Percentiles rank a stretch among this genome's conserved stretches.
These are phyloP conservation scores for Gracilariopsis chorda DNA, from an alignment of 23 red algal species.

Conservation along the genomic window DNA sequence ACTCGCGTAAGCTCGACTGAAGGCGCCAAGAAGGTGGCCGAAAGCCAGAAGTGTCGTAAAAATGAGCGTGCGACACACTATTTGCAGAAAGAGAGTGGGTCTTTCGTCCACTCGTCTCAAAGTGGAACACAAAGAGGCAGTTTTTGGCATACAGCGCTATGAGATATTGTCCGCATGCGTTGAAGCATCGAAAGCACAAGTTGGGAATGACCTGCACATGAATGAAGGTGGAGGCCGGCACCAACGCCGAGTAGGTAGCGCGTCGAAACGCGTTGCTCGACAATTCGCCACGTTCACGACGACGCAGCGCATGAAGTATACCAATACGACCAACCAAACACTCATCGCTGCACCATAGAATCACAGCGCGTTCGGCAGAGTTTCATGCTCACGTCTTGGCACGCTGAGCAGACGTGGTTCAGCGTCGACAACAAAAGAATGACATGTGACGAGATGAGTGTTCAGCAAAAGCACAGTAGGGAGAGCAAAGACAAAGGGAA, in stretches of 20 bases:
- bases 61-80: neutral
- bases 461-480: too few species aligned
- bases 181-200: constrained; percentile 75
- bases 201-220: constrained; percentile 35
- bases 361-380: too few species aligned
- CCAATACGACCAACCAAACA: neutral
- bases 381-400: too few species aligned
- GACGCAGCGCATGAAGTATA: neutral
- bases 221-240: constrained; percentile 33
- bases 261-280: neutral
- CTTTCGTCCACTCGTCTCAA: constrained; percentile 42
- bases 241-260: constrained; percentile 34
- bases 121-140: constrained; percentile 38
- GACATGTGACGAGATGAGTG: too few species aligned
- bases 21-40: neutral
- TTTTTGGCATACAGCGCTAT: constrained; percentile 31
- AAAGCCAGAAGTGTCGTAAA: neutral
- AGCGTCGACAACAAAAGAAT: too few species aligned
- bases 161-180: constrained; percentile 71
- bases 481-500: too few species aligned
- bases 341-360: too few species aligned
- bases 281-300: neutral
- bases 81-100: neutral
- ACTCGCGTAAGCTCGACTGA: too few species aligned
- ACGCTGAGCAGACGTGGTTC: too few species aligned